Percentiles rank a stretch among this genome's conserved stretches.
These are phyloP conservation scores for Phytophthora cactorum DNA, from an alignment of 352 stramenopile species.

Conservation along the genomic window DNA sequence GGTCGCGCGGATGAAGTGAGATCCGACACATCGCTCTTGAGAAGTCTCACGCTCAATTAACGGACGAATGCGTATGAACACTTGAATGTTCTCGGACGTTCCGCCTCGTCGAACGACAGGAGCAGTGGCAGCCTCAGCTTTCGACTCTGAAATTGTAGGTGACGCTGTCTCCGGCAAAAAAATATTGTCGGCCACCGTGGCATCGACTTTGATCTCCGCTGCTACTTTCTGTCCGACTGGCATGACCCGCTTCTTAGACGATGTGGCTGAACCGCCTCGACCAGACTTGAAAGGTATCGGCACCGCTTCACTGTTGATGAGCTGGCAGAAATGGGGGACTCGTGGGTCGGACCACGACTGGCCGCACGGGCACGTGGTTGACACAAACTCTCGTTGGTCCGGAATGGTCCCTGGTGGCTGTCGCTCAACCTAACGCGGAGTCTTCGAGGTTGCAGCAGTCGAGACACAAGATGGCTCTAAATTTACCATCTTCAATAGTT, in stretches of 20 bases:
- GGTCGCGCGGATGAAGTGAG: conserved; percentile 53
- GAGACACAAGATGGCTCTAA: conserved; percentile 5
- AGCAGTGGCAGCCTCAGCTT: not conserved
- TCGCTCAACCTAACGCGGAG: not conserved
- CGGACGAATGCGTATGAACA: conserved; percentile 84
- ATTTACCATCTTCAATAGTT: conserved; percentile 26
- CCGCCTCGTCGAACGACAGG: conserved; percentile 22
- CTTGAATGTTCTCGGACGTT: conserved; percentile 80
- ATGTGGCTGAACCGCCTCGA: conserved; percentile 6
- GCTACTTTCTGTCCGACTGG: not conserved
- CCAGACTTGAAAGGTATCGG: conserved; percentile 4
- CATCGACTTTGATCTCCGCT: not conserved
- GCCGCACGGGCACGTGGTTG: conserved; percentile 59
- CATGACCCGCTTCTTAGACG: conserved; percentile 11
- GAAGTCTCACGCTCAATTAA: conserved; percentile 74
- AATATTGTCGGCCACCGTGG: conserved; percentile 20
- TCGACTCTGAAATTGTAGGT: conserved; percentile 1
- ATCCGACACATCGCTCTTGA: conserved; percentile 31
- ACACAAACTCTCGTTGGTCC: conserved; percentile 6
- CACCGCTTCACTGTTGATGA: conserved; percentile 42
- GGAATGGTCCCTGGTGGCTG: conserved; percentile 18
- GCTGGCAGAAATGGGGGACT: conserved; percentile 74
- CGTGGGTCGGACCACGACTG: conserved; percentile 68
- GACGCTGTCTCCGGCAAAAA: conserved; percentile 6
- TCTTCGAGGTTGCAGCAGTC: not conserved